phyloP scores from a whole-genome alignment of 2,329 filamentous ascomycete species.

The Xylaria hypoxylon region DNA sequence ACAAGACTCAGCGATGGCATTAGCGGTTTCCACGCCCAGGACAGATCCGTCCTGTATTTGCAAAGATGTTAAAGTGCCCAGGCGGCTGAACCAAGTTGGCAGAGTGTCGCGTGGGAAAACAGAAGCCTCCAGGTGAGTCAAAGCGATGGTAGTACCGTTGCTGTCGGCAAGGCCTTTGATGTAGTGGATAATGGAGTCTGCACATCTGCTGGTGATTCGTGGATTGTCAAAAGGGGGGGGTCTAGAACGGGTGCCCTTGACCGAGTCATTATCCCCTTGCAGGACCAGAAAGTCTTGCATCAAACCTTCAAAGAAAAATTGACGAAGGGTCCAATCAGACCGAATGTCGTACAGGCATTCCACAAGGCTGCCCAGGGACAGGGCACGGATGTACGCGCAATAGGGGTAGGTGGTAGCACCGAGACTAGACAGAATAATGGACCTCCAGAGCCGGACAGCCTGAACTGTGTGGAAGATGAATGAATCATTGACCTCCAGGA shows the following conservation, averaged over 20 bases:
- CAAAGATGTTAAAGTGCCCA: slow-evolving; percentile 69
- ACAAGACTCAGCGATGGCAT: slow-evolving; percentile 68
- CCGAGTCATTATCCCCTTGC: slow-evolving; percentile 37
- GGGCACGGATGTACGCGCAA: slow-evolving; percentile 72
- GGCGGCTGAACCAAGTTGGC: slow-evolving; percentile 67
- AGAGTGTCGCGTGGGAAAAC: slow-evolving; percentile 63
- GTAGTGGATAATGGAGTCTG: slow-evolving; percentile 66
- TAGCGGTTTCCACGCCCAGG: slow-evolving; percentile 65
- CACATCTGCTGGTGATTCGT: slow-evolving; percentile 61
- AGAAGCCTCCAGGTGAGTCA: slow-evolving; percentile 69
- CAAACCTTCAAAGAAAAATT: slow-evolving; percentile 56
- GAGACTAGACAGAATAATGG: slow-evolving; percentile 74
- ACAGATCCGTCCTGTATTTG: slow-evolving; percentile 71
- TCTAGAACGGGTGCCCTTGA: slow-evolving; percentile 39
- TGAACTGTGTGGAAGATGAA: slow-evolving; percentile 51
- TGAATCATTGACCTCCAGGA: slow-evolving; percentile 59
- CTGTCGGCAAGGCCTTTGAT: slow-evolving; percentile 54
- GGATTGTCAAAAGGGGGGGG: slow-evolving; percentile 51
- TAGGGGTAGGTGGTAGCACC: slow-evolving; percentile 75
- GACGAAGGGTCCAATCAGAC: slow-evolving; percentile 45
- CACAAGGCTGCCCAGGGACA: slow-evolving; percentile 72
- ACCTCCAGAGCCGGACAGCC: slow-evolving; percentile 75
- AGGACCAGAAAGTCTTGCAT: slow-evolving; percentile 54
- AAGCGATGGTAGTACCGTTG: slow-evolving; percentile 59
- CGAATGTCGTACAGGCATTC: slow-evolving; percentile 67